Evolutionary conservation across 2,329 filamentous ascomycete species (phyloP).

Genomic region (Xylaria sp.): DNA sequence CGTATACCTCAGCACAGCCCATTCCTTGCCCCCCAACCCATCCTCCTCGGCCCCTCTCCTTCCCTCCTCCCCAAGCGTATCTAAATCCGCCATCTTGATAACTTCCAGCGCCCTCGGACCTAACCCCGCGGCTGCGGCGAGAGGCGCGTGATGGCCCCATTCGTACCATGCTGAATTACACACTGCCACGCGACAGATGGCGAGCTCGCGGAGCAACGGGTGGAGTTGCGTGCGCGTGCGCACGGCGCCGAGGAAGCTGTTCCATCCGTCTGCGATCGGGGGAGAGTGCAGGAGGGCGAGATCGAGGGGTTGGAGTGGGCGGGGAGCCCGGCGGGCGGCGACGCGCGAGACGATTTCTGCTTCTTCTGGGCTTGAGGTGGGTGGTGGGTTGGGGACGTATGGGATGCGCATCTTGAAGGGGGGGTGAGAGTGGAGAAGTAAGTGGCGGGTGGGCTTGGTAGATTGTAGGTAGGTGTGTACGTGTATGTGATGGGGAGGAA

Average conservation of each 20-base stretch:
- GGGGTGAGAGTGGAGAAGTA: not conserved
- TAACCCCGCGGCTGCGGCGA: conserved; percentile 70
- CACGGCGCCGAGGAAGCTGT: conserved; percentile 73
- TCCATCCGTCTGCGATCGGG: conserved; percentile 80
- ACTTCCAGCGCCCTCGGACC: conserved; percentile 57
- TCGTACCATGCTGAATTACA: conserved; percentile 88
- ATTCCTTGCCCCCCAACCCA: conserved; percentile 68
- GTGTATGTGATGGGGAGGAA: not conserved
- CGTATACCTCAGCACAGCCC: conserved; percentile 76
- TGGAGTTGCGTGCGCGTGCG: conserved; percentile 64
- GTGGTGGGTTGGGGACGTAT: conserved; percentile 68
- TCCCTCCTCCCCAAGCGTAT: conserved; percentile 43
- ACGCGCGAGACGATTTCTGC: conserved; percentile 72
- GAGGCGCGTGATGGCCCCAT: conserved; percentile 81
- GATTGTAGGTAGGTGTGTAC: not conserved
- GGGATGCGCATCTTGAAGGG: conserved; percentile 70
- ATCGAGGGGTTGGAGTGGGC: conserved; percentile 79
- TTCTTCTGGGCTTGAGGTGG: conserved; percentile 58
- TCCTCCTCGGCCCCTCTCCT: conserved; percentile 41
- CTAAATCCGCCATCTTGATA: conserved; percentile 52
- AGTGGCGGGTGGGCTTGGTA: no score
- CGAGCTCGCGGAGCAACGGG: conserved; percentile 75
- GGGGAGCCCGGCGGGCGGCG: conserved; percentile 71
- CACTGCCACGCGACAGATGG: conserved; percentile 83
- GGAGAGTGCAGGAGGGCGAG: conserved; percentile 80